Base-by-base conservation (phyloP, 495 filamentous ascomycete genomes). In the Penicillium soppii region DNA sequence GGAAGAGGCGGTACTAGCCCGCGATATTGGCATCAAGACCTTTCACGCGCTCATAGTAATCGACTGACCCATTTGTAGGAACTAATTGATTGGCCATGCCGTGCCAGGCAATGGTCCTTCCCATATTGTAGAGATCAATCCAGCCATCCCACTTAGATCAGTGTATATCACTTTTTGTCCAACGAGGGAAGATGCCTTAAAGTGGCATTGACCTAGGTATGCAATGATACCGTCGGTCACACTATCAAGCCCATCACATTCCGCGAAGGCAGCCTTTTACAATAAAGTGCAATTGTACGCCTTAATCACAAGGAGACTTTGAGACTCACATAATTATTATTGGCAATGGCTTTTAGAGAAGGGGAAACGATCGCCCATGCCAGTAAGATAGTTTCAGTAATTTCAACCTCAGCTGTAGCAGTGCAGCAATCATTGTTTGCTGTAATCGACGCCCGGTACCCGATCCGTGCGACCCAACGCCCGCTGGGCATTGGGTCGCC, bases 191-290 rank as follows among this genome's bases (percentile, higher is more conserved):
- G 71, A 66, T 12, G 76, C 70, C 47, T 76, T 50, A 47, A 83
- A 79, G 20, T 74, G 56, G 63, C 84, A 88, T 30, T 48, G 59
- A 6, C 65, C 61, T 1, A 83, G 83, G 23, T 69, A 56, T 47
- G 74, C 76, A 53, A 88, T 79, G 52, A 87, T 81, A 22, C 72
- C 76, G 56, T 87, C 85, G 5, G 62, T 59, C 5, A 80, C 63
- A 1, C 83, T 82, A 58, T 88, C 85, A 13, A 76, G 58, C 9
- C 43, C 53, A 57, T 88, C 84, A 53, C n/a, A n/a, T n/a, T n/a
- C n/a, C n/a, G n/a, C n/a, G n/a, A n/a, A n/a, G n/a, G n/a, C n/a
- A n/a, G n/a, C n/a, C n/a, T n/a, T n/a, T n/a, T n/a, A n/a, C n/a
- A n/a, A n/a, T n/a, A n/a, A n/a, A n/a, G n/a, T n/a, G n/a, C n/a